Base-by-base conservation (phyloP, 495 filamentous ascomycete genomes). In the Friedmanniomyces endolithicus region DNA sequence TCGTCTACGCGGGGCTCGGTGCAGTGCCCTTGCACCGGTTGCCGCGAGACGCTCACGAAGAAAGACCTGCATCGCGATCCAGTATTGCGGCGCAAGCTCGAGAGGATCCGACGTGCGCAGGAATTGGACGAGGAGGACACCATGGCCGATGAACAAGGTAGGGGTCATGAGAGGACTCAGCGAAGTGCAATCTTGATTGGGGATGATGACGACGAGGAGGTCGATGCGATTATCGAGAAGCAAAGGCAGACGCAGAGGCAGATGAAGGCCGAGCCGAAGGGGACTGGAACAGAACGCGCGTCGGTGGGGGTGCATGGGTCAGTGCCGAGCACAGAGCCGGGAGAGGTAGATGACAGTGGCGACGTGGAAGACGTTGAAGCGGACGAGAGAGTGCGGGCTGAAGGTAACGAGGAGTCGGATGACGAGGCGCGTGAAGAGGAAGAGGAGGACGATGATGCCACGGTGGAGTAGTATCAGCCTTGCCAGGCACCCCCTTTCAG, bases 21-120 rank as follows among this genome's bases (percentile, higher is more conserved):
- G 12, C 57, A 71, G 50, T 76, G 73, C 60, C 72, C 72, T 2
- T 64, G 68, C 14, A 22, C 62, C 19, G 72, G 72, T 6, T 76
- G 73, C 59, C 23, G 27, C 24, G 40, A 65, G 61, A 65, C 62
- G 55, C 63, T 76, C 20, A 60, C 63, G 11, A 53, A 59, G 6
- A 47, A 60, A 8, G 70, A 74, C 44, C 64, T 76, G 24, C 57
- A 64, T 33, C 44, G 55, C 6, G 71, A 77, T 57, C 31, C 53
- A 12, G 43, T 71, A 20, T 52, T 75, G 14, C 20, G 68, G 6
- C 65, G 71, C 12, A 67, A 68, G 52, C 68, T 77, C 46, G 54
- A 62, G 51, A 65, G 70, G 3, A 54, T 71, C 11, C 67, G 69
- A 58, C 45, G 58, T 11, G 47, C 59, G 12, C 57, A 57, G 27